Conservation (phyloP, 768 basidiomycete genomes). For the Tricholomella constricta region DNA sequence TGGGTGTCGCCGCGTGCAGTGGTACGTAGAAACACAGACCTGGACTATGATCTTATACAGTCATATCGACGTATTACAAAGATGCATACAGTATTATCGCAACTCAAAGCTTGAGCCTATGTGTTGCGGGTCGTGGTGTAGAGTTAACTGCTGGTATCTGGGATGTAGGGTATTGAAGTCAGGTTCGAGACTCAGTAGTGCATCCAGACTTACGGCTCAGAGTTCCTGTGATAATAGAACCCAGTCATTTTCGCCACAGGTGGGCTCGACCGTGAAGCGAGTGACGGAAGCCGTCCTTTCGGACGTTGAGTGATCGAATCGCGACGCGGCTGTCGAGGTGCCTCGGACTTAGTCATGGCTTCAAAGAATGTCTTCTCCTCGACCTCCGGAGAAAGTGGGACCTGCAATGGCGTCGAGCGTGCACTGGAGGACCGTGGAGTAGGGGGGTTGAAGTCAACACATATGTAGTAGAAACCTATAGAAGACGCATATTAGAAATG, state of each 20-base stretch:
- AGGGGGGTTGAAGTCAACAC: slow-evolving; percentile 86
- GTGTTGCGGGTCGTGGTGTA: slow-evolving; percentile 75
- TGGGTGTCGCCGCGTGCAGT: neutral
- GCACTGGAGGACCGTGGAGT: slow-evolving; percentile 31
- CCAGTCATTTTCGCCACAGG: slow-evolving; percentile 80
- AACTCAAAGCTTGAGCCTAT: slow-evolving; percentile 85
- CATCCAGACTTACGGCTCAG: slow-evolving; percentile 72
- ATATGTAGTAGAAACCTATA: slow-evolving; percentile 91
- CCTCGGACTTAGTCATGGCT: slow-evolving; percentile 37
- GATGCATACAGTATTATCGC: slow-evolving; percentile 48
- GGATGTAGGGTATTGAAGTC: slow-evolving; percentile 8
- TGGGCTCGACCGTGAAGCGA: slow-evolving; percentile 46
- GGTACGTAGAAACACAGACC: slow-evolving; percentile 8
- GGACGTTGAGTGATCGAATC: slow-evolving; percentile 48
- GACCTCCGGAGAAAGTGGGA: slow-evolving; percentile 32
- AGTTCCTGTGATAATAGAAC: slow-evolving; percentile 93
- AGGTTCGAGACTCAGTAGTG: slow-evolving; percentile 1
- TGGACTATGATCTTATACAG: slow-evolving; percentile 14
- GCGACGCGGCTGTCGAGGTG: slow-evolving; percentile 38
- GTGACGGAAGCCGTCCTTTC: slow-evolving; percentile 46
- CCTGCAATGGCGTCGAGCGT: slow-evolving; percentile 34
- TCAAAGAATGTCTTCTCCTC: slow-evolving; percentile 28
- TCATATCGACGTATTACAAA: slow-evolving; percentile 15
- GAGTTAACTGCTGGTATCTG: slow-evolving; percentile 84
- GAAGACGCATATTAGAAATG: slow-evolving; percentile 18